phyloP scores from a whole-genome alignment of 1,284 basidiomycete species.

The Sphaerobolus stellatus region DNA sequence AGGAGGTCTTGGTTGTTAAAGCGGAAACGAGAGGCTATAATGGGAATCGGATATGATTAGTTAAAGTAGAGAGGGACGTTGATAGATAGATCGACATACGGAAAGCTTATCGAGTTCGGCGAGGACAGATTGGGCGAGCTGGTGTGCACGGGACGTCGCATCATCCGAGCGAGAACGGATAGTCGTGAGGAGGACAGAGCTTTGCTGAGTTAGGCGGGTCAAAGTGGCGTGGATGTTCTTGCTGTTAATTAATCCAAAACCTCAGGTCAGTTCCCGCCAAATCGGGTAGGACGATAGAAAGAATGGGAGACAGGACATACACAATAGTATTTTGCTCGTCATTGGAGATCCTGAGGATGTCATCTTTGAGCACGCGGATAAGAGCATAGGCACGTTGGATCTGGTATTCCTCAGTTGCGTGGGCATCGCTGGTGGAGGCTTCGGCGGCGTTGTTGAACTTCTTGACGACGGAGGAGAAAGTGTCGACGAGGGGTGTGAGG shows the following conservation, averaged over 20 bases:
- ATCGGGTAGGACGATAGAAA: background rate
- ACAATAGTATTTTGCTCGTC: slow-evolving; percentile 9
- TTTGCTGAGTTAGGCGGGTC: slow-evolving; percentile 1
- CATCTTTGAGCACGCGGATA: slow-evolving; percentile 4
- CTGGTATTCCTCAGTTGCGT: slow-evolving; percentile 6
- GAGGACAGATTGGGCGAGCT: slow-evolving; percentile 15
- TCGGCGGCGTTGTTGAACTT: slow-evolving; percentile 5
- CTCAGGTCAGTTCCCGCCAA: background rate
- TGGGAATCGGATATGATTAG: background rate
- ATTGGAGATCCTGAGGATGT: slow-evolving; percentile 5
- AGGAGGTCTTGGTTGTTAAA: slow-evolving; percentile 6
- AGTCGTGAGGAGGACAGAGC: slow-evolving; percentile 1
- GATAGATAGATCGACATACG: slow-evolving; percentile 2
- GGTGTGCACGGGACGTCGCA: slow-evolving; percentile 16
- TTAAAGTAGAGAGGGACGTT: background rate
- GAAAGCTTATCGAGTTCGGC: slow-evolving; percentile 21
- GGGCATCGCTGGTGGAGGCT: background rate
- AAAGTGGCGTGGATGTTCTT: slow-evolving; percentile 10
- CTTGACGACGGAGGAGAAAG: slow-evolving; percentile 11
- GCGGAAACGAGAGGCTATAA: slow-evolving; percentile 6
- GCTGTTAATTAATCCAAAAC: too few relatives aligned
- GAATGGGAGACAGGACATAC: background rate
- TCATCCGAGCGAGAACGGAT: slow-evolving; percentile 15
- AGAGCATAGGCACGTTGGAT: slow-evolving; percentile 12
- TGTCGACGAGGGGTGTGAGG: slow-evolving; percentile 11